These are phyloP conservation scores for California macrophylla DNA, from an alignment of 441 rosid genomes.

Conservation along the genomic window DNA sequence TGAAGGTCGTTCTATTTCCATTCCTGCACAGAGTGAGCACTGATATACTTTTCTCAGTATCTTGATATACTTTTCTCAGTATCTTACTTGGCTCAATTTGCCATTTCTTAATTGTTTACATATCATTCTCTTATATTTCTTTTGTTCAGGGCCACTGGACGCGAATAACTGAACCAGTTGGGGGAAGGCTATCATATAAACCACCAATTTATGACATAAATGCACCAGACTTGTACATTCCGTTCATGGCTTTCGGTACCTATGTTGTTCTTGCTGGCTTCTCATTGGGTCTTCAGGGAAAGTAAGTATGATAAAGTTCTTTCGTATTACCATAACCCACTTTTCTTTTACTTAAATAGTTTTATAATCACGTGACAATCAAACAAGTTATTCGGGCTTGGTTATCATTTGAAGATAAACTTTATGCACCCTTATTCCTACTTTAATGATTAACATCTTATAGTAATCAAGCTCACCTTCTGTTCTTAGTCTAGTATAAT, in stretches of 20 bases:
- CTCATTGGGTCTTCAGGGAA: conserved; percentile 68
- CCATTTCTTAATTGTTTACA: not conserved
- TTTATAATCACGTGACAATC: not conserved
- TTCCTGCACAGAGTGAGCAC: conserved; percentile 74
- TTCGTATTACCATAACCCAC: not conserved
- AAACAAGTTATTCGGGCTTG: not conserved
- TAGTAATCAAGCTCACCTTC: not conserved
- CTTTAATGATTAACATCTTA: not conserved
- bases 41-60: not conserved
- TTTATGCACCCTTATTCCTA: not conserved
- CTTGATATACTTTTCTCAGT: not conserved
- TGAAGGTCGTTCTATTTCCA: conserved; percentile 80
- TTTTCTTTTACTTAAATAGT: not conserved
- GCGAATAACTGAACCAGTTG: conserved; percentile 85
- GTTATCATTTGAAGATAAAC: not conserved
- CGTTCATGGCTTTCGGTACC: conserved; percentile 89
- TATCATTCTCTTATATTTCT: conserved; percentile 18
- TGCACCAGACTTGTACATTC: conserved; percentile 90
- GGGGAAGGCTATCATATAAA: conserved; percentile 88
- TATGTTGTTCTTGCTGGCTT: conserved; percentile 89
- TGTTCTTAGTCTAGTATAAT: not conserved
- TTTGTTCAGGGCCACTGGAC: conserved; percentile 80
- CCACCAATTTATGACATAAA: conserved; percentile 84
- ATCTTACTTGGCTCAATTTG: conserved; percentile 3
- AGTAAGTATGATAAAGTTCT: conserved; percentile 38